These are phyloP conservation scores for Stipa capillata DNA, from an alignment of 176 grass and related monocot genomes.

Conservation along the genomic window DNA sequence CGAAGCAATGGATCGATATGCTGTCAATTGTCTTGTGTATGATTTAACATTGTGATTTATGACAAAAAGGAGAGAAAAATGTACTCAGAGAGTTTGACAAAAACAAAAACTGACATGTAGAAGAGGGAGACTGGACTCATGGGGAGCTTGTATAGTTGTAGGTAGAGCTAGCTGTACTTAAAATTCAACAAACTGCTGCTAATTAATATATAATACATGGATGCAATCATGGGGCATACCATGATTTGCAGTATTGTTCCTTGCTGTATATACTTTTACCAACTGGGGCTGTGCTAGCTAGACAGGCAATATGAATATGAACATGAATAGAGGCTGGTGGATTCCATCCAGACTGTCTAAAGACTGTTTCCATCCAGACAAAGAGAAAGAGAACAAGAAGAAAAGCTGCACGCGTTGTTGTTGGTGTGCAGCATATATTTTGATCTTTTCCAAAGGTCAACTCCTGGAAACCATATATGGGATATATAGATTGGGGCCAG, in stretches of 20 bases:
- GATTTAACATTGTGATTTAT: conserved; percentile 5
- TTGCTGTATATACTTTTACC: too few relatives aligned
- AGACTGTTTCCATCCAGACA: not conserved
- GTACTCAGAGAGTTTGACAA: conserved; percentile 16
- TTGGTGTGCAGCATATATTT: not conserved
- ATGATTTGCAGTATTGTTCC: conserved; percentile 4
- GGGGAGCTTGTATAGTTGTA: conserved; percentile 18
- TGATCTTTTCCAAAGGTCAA: not conserved
- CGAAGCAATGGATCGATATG: not conserved
- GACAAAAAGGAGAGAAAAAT: not conserved
- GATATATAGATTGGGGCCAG: not conserved
- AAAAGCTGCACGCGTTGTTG: not conserved
- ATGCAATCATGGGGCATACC: not conserved
- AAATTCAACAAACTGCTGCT: conserved; percentile 9
- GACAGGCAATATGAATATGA: not conserved
- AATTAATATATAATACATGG: not conserved
- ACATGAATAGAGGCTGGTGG: not conserved
- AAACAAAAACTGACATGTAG: conserved; percentile 12
- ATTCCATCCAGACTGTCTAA: conserved; percentile 30
- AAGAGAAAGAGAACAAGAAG: not conserved
- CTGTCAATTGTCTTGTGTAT: conserved; percentile 6
- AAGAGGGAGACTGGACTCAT: not conserved
- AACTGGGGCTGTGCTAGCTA: too few relatives aligned
- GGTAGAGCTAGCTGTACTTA: conserved; percentile 3
- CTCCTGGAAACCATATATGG: not conserved